These are phyloP conservation scores for Penicillium egyptiacum DNA, from an alignment of 495 filamentous ascomycete species.

Conservation along the genomic window DNA sequence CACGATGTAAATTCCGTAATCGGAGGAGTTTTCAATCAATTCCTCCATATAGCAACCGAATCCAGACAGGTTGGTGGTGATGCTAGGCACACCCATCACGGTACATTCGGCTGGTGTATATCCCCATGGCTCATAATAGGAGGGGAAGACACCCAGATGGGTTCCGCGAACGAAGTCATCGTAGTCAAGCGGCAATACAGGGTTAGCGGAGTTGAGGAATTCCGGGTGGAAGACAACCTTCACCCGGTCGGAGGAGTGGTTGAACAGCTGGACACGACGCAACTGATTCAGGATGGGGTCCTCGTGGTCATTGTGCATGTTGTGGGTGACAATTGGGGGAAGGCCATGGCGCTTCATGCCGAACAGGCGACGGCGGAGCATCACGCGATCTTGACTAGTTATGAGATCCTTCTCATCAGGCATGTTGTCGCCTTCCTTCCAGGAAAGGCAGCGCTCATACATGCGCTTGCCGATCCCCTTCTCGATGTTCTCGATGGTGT, in stretches of 20 bases:
- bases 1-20: conserved; percentile 99
- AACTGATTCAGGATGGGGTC: conserved; percentile 97
- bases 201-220: conserved; percentile 93
- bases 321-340: conserved; percentile 98
- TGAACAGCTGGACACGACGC: conserved; percentile 93
- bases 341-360: conserved; percentile 90
- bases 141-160: conserved; percentile 91
- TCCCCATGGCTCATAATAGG: conserved; percentile 99
- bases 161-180: conserved; percentile 98
- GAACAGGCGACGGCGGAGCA: conserved; percentile 86
- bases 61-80: conserved; percentile 95
- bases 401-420: conserved; percentile 96
- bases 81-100: conserved; percentile 98
- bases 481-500: conserved; percentile 89
- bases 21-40: conserved; percentile 93
- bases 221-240: conserved; percentile 98
- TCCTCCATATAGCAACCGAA: conserved; percentile 99
- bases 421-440: conserved; percentile 90
- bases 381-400: conserved; percentile 85
- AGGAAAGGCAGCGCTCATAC: conserved; percentile 87
- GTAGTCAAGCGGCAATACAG: conserved; percentile 92
- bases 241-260: conserved; percentile 89
- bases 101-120: conserved; percentile 98
- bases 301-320: conserved; percentile 92
- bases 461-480: conserved; percentile 86